phyloP scores from a whole-genome alignment of 2,329 filamentous ascomycete species.

The Aspergillus sp. region DNA sequence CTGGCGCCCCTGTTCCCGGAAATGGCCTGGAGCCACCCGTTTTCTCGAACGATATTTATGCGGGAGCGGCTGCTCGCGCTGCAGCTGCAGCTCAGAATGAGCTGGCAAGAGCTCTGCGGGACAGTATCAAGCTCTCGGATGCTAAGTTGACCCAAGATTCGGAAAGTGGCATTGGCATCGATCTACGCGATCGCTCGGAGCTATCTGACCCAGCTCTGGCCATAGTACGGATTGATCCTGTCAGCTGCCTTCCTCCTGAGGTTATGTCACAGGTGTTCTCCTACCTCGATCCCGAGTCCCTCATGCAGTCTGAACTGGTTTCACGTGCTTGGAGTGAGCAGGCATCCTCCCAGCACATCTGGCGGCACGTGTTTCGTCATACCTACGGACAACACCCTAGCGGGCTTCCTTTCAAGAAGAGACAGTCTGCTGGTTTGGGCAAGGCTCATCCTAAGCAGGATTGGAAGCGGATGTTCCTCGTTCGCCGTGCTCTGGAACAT shows the following conservation, averaged over 20 bases:
- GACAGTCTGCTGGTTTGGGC: constrained; percentile 58
- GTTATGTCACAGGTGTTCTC: constrained; percentile 61
- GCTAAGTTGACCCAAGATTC: constrained; percentile 42
- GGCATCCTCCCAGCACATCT: constrained; percentile 60
- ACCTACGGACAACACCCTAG: constrained; percentile 52
- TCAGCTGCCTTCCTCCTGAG: constrained; percentile 59
- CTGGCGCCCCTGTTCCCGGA: constrained; percentile 37
- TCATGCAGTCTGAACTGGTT: constrained; percentile 58
- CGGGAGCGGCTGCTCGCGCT: constrained; percentile 50
- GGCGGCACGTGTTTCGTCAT: constrained; percentile 63
- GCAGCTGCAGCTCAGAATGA: constrained; percentile 55
- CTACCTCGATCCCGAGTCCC: constrained; percentile 59
- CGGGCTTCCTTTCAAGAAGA: constrained; percentile 43
- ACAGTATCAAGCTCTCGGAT: constrained; percentile 35
- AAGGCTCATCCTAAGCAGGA: constrained; percentile 64
- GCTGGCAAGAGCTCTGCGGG: constrained; percentile 34
- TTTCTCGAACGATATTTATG: constrained; percentile 41
- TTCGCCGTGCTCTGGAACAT: constrained; percentile 71
- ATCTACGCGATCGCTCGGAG: constrained; percentile 42
- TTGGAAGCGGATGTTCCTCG: constrained; percentile 83
- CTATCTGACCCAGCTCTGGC: constrained; percentile 37
- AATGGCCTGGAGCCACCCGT: constrained; percentile 42
- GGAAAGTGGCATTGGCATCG: constrained; percentile 54
- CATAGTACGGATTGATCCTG: constrained; percentile 53
- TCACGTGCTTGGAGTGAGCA: constrained; percentile 59